phyloP scores from a whole-genome alignment of 23 red algal species.

The Gracilaria gracilis region DNA sequence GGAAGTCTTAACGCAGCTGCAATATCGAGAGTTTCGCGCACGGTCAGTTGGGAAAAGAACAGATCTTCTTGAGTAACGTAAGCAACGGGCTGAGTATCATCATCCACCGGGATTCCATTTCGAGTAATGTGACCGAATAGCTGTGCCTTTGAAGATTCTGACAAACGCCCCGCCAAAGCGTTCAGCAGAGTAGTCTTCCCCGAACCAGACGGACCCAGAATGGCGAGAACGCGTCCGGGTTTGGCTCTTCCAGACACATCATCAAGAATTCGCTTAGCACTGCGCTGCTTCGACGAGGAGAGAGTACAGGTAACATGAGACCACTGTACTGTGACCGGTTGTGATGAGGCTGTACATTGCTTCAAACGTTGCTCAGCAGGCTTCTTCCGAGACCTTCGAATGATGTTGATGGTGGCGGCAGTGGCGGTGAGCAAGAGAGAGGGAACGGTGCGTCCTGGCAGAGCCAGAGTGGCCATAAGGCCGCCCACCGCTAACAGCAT shows the following conservation, averaged over 20 bases:
- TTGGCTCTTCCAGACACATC: slow-evolving; percentile 64
- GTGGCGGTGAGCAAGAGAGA: slow-evolving; percentile 43
- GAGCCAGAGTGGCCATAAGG: slow-evolving; percentile 55
- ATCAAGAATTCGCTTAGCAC: slow-evolving; percentile 39
- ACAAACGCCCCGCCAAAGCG: slow-evolving; percentile 80
- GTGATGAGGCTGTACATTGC: background rate
- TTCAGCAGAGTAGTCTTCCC: slow-evolving; percentile 96
- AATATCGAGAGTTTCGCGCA: slow-evolving; percentile 88
- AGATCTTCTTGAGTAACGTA: slow-evolving; percentile 91
- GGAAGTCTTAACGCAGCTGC: slow-evolving; percentile 80
- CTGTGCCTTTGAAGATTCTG: slow-evolving; percentile 17
- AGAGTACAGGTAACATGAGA: slow-evolving; percentile 40
- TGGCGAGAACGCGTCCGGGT: slow-evolving; percentile 83
- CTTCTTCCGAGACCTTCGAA: slow-evolving; percentile 13
- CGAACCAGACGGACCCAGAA: slow-evolving; percentile 89
- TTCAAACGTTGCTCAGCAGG: background rate
- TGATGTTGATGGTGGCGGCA: slow-evolving; percentile 1
- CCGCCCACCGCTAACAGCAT: slow-evolving; percentile 65
- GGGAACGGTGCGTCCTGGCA: slow-evolving; percentile 47
- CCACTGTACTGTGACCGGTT: slow-evolving; percentile 23
- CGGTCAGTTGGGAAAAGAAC: slow-evolving; percentile 96
- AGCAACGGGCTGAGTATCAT: slow-evolving; percentile 37
- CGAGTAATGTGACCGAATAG: slow-evolving; percentile 49
- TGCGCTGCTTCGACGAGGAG: background rate
- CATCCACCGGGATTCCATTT: slow-evolving; percentile 68